Conservation (phyloP, 345 rosid species). For the Pistacia integerrima region DNA sequence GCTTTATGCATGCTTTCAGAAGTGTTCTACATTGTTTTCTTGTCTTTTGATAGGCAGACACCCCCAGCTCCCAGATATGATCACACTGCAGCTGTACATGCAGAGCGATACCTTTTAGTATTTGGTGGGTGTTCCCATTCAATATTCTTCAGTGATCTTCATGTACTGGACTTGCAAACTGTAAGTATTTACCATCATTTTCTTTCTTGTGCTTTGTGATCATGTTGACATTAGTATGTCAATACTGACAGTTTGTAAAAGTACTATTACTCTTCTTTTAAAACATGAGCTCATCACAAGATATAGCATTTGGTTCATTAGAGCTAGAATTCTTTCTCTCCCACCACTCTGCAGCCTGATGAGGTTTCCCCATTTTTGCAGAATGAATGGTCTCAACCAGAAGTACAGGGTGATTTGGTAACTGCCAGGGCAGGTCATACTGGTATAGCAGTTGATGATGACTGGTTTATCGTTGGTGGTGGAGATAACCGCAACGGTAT, state of each 20-base stretch:
- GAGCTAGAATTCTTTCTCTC: neutral
- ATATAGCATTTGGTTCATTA: neutral
- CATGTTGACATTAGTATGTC: neutral
- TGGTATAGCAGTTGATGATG: slow-evolving; percentile 69
- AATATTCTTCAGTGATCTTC: slow-evolving; percentile 86
- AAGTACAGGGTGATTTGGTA: slow-evolving; percentile 71
- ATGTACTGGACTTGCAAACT: slow-evolving; percentile 83
- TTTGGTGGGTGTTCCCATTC: slow-evolving; percentile 99
- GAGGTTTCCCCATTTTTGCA: slow-evolving; percentile 35
- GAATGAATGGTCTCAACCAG: slow-evolving; percentile 97
- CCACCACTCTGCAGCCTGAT: slow-evolving; percentile 7
- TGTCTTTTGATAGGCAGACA: slow-evolving; percentile 74
- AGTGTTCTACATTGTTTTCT: slow-evolving; percentile 32
- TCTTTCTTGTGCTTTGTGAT: slow-evolving; percentile 18
- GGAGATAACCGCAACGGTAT: slow-evolving; percentile 94
- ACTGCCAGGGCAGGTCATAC: slow-evolving; percentile 96
- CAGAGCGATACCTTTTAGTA: slow-evolving; percentile 74
- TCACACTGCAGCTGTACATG: slow-evolving; percentile 82
- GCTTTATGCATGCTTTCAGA: slow-evolving; percentile 15
- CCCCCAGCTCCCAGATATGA: slow-evolving; percentile 98
- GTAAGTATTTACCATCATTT: slow-evolving; percentile 43
- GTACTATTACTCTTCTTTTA: neutral
- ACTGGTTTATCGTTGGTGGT: slow-evolving; percentile 95
- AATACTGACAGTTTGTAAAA: too few relatives aligned
- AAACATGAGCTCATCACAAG: neutral